Evolutionary conservation across 2,329 filamentous ascomycete species (phyloP).

Genomic region (Coniochaeta sp.): DNA sequence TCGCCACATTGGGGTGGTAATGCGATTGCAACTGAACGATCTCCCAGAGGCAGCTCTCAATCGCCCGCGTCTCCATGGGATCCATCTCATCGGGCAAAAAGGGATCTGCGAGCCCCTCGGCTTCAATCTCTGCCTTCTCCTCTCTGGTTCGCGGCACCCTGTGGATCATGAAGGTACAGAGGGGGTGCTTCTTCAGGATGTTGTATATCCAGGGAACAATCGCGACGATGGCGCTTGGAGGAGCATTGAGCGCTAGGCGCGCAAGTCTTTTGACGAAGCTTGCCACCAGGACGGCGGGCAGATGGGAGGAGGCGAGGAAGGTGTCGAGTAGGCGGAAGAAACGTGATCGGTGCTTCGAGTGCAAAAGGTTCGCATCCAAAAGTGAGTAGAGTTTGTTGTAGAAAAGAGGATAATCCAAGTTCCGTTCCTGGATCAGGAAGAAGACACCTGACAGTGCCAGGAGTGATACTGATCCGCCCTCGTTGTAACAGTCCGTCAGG

Average conservation of each 20-base stretch:
- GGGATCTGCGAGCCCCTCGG: slow-evolving; percentile 58
- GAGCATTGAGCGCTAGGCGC: slow-evolving; percentile 75
- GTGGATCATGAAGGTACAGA: slow-evolving; percentile 94
- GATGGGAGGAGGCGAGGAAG: slow-evolving; percentile 84
- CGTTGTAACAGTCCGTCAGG: slow-evolving; percentile 85
- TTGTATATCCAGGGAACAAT: slow-evolving; percentile 95
- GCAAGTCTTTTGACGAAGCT: slow-evolving; percentile 95
- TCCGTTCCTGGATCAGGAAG: slow-evolving; percentile 87
- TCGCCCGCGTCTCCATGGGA: slow-evolving; percentile 76
- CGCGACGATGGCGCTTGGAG: slow-evolving; percentile 80
- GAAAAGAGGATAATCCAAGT: slow-evolving; percentile 92
- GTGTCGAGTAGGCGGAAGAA: slow-evolving; percentile 91
- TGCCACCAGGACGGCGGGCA: slow-evolving; percentile 83
- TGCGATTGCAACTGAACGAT: slow-evolving; percentile 84
- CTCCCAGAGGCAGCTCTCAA: slow-evolving; percentile 94
- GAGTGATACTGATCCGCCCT: slow-evolving; percentile 78
- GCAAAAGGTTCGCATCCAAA: slow-evolving; percentile 75
- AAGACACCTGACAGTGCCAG: slow-evolving; percentile 89
- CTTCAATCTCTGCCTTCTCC: slow-evolving; percentile 50
- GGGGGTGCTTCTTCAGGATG: slow-evolving; percentile 79
- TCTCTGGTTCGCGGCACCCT: slow-evolving; percentile 56
- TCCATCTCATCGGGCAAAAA: slow-evolving; percentile 71
- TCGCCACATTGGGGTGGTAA: slow-evolving; percentile 95
- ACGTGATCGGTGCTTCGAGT: slow-evolving; percentile 87
- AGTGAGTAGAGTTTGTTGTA: slow-evolving; percentile 92